These are phyloP conservation scores for Globisporangium uncinulatum DNA, from an alignment of 352 stramenopile species.

Conservation along the genomic window DNA sequence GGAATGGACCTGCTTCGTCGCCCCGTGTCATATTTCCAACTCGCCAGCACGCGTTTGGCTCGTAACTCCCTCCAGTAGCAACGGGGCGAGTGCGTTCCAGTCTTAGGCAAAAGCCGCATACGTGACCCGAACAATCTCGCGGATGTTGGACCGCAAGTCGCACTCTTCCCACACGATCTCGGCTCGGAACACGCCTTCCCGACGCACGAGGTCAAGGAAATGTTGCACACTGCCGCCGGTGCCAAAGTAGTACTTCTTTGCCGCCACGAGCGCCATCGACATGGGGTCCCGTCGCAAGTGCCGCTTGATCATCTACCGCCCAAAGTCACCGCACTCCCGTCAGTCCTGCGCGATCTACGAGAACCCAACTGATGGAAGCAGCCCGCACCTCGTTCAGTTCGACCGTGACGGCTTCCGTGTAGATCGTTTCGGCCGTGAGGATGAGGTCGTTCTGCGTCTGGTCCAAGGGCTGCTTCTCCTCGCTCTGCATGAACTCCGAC, in stretches of 20 bases:
- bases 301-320: slow-evolving; percentile 59
- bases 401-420: slow-evolving; percentile 69
- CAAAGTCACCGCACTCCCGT: neutral
- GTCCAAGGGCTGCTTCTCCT: slow-evolving; percentile 24
- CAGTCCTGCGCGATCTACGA: neutral
- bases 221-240: slow-evolving; percentile 85
- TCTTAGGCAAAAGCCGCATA: slow-evolving; percentile 10
- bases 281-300: slow-evolving; percentile 40
- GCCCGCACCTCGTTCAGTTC: slow-evolving; percentile 58
- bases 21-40: slow-evolving; percentile 7
- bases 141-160: slow-evolving; percentile 74
- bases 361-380: neutral
- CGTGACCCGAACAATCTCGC: slow-evolving; percentile 67
- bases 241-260: slow-evolving; percentile 88
- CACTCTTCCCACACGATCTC: slow-evolving; percentile 65
- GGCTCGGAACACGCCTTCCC: slow-evolving; percentile 41
- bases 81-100: neutral
- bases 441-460: slow-evolving; percentile 69
- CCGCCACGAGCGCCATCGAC: slow-evolving; percentile 59
- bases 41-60: too few species aligned
- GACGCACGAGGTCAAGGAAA: slow-evolving; percentile 54
- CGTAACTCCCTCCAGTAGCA: too few species aligned
- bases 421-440: slow-evolving; percentile 81
- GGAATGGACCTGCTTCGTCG: slow-evolving; percentile 4
- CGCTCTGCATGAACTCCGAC: slow-evolving; percentile 37